These are phyloP conservation scores for Phytophthora parvispora DNA, from an alignment of 352 stramenopile genomes.

Conservation along the genomic window DNA sequence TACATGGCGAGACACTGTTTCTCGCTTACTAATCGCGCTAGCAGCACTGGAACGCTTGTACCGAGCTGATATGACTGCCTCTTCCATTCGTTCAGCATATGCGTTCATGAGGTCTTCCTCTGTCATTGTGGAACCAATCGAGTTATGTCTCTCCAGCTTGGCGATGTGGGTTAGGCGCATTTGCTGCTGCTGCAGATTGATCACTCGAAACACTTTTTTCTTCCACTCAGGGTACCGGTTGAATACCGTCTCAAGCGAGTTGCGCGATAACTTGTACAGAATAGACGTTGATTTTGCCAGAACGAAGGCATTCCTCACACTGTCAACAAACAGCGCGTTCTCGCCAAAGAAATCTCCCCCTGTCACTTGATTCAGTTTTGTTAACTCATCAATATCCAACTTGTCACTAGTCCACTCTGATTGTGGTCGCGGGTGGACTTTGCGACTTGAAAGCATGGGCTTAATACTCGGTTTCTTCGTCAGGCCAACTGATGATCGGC, in stretches of 20 bases:
- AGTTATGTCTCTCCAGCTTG: constrained; percentile 52
- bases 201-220: constrained; percentile 70
- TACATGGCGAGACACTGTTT: constrained; percentile 18
- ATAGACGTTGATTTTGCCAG: constrained; percentile 73
- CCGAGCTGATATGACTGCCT: constrained; percentile 44
- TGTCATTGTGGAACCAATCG: constrained; percentile 38
- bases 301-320: constrained; percentile 62
- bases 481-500: constrained; percentile 15
- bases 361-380: constrained; percentile 62
- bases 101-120: constrained; percentile 45
- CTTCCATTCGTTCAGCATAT: constrained; percentile 44
- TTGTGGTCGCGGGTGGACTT: constrained; percentile 29
- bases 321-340: constrained; percentile 76
- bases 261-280: constrained; percentile 72
- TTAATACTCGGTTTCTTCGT: constrained; percentile 28
- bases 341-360: constrained; percentile 77
- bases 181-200: constrained; percentile 67
- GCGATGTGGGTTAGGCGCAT: constrained; percentile 55
- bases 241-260: constrained; percentile 79
- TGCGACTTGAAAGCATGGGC: constrained; percentile 20
- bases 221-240: constrained; percentile 81
- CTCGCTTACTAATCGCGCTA: constrained; percentile 27
- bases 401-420: constrained; percentile 23
- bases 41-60: constrained; percentile 40
- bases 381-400: constrained; percentile 34